Base-by-base conservation (phyloP, 345 rosid genomes). In the Microcos paniculata region DNA sequence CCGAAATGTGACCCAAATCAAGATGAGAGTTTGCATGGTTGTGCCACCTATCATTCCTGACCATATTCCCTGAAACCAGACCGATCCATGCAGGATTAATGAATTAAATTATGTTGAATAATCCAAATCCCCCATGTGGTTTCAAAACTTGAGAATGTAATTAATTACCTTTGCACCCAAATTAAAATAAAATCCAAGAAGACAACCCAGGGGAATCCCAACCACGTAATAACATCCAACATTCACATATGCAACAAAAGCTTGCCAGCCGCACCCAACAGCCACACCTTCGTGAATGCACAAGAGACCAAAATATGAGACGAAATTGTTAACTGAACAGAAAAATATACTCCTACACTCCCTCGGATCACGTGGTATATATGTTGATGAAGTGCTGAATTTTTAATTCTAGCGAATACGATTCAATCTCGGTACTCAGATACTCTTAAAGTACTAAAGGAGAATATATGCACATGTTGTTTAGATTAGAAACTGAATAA, bases 191-290 rank as follows among this genome's bases (percentile, higher is more conserved):
- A 91, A 91, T 6, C 98, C 96, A 14, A 91, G 78, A 43, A 90
- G 70, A 65, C 67, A 70, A 0, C 94, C 98, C 66, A 90, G 69
- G 8, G 96, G 98, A 13, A 93, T 49, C 6, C 96, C 96, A 13
- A 93, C 77, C n/a, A 83, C 75, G 62, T 91, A 90, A 56, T 88
- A 93, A 26, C 96, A 93, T 24, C 87, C 98, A 0, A 88, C 79
- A 16, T 93, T 93, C 9, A 93, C 89, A 70, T 87, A 91, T 0
- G 96, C 98, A 15, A 91, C 96, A 73, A 84, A 86, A 21, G 85
- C 74, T 86, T 89, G 96, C 96, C 97, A 90, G 31, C 96, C 97
- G 14, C 96, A 90, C 46, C 97, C 97, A 70, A 92, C 96, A 45
- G 95, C 95, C 70, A 89, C 95, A 48, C 97, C 97, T 89, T 64